A percentile compares a stretch with the other conserved stretches of the same genome.
phyloP scores from a whole-genome alignment of 23 red algal species.

The Gracilariopsis chorda region DNA sequence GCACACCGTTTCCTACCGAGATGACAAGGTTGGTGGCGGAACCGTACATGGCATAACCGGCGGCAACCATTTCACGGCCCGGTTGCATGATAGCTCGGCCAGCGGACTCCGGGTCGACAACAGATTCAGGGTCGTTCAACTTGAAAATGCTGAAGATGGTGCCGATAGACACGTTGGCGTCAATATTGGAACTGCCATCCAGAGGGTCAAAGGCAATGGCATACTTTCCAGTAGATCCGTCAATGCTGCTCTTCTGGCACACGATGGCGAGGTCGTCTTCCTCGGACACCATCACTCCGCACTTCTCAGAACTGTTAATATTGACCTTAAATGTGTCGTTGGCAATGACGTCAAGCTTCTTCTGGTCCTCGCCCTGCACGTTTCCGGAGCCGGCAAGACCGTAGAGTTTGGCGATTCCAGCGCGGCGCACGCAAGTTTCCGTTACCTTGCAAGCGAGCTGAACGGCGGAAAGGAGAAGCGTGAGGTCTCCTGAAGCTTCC shows the following conservation, averaged over 20 bases:
- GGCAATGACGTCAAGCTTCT: slow-evolving; percentile 98
- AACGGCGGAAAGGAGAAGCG: slow-evolving; percentile 82
- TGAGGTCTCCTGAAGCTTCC: slow-evolving; percentile 88
- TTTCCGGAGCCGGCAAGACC: slow-evolving; percentile 88
- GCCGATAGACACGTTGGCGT: slow-evolving; percentile 99
- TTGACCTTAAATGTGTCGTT: slow-evolving; percentile 99
- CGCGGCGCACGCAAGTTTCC: slow-evolving; percentile 91
- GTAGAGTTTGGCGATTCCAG: slow-evolving; percentile 96
- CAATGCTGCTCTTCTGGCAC: slow-evolving; percentile 50
- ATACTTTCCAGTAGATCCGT: slow-evolving; percentile 79
- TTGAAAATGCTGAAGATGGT: slow-evolving; percentile 96
- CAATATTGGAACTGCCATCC: slow-evolving; percentile 96
- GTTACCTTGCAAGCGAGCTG: slow-evolving; percentile 98
- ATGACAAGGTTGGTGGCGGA: slow-evolving; percentile 97
- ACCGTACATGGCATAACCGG: slow-evolving; percentile 98
- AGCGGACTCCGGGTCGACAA: slow-evolving; percentile 72
- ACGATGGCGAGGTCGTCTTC: slow-evolving; percentile 97
- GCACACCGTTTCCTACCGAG: slow-evolving; percentile 80
- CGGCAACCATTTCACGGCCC: slow-evolving; percentile 84
- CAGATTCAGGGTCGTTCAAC: slow-evolving; percentile 64
- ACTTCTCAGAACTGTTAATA: slow-evolving; percentile 82
- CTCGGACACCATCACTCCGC: slow-evolving; percentile 89
- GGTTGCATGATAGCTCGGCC: slow-evolving; percentile 73
- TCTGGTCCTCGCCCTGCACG: slow-evolving; percentile 99
- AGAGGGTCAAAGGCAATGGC: slow-evolving; percentile 99